A percentile compares a stretch with the other conserved stretches of the same genome.
These are phyloP conservation scores for Wickerhamiella hasegawae DNA, from an alignment of 805 yeast species.

Conservation along the genomic window DNA sequence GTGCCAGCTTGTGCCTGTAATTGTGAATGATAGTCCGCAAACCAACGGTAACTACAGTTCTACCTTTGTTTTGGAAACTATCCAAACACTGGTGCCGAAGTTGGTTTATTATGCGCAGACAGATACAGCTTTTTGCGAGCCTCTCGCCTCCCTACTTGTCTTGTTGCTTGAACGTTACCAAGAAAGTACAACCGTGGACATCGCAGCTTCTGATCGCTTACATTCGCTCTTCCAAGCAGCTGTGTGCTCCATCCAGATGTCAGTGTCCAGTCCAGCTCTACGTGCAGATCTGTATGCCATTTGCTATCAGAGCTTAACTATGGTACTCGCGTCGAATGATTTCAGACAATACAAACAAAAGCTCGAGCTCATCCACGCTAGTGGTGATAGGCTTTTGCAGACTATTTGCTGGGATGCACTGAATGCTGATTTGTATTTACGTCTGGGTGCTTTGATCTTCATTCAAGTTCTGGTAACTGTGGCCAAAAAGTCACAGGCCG, in stretches of 20 bases:
- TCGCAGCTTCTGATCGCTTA: conserved; percentile 29
- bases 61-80: conserved; percentile 56
- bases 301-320: conserved; percentile 46
- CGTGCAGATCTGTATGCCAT: conserved; percentile 70
- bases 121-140: conserved; percentile 54
- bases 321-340: conserved; percentile 22
- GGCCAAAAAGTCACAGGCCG: conserved; percentile 33
- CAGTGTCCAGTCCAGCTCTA: conserved; percentile 48
- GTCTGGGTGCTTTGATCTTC: conserved; percentile 61
- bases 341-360: conserved; percentile 27
- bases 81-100: conserved; percentile 62
- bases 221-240: conserved; percentile 60
- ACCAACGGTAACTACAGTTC: conserved; percentile 25
- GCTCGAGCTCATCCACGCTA: conserved; percentile 34
- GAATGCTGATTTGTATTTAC: conserved; percentile 57
- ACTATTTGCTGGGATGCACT: conserved; percentile 64
- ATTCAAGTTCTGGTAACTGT: conserved; percentile 50
- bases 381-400: conserved; percentile 48
- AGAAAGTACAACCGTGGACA: conserved; percentile 18
- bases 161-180: conserved; percentile 50
- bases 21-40: conserved; percentile 36
- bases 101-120: conserved; percentile 56
- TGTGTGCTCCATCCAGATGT: conserved; percentile 53
- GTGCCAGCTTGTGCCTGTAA: conserved; percentile 63
- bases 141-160: conserved; percentile 60